Evolutionary conservation across 352 stramenopile species (phyloP).

Genomic region (Phytophthora aleatoria): DNA sequence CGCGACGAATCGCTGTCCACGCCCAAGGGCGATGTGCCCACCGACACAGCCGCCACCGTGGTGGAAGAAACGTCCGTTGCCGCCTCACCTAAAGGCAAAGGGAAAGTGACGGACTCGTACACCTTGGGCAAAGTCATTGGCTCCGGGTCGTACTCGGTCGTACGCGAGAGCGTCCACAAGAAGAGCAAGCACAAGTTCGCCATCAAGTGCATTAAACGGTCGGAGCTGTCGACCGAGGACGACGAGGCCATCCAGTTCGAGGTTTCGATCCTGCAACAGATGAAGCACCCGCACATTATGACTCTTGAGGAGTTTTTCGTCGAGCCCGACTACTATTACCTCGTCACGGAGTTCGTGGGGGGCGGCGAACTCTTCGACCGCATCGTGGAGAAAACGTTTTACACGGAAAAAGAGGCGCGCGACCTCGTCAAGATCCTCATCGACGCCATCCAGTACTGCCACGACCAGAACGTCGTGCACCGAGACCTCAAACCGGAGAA

Average conservation of each 20-base stretch:
- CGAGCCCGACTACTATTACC: constrained; percentile 87
- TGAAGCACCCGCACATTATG: constrained; percentile 92
- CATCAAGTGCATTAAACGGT: constrained; percentile 90
- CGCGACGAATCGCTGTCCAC: constrained; percentile 24
- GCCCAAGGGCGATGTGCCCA: constrained; percentile 28
- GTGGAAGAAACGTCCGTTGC: constrained; percentile 19
- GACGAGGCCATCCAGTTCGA: constrained; percentile 80
- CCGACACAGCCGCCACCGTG: constrained; percentile 14
- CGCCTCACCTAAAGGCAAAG: constrained; percentile 29
- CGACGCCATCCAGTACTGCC: constrained; percentile 85
- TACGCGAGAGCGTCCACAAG: constrained; percentile 85
- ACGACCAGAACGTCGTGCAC: constrained; percentile 87
- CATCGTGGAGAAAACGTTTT: constrained; percentile 89
- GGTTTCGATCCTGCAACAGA: constrained; percentile 82
- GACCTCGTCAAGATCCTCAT: constrained; percentile 85
- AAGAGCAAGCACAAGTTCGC: constrained; percentile 82
- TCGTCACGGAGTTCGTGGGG: constrained; percentile 88
- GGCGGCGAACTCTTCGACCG: constrained; percentile 91
- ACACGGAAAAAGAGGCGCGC: constrained; percentile 86
- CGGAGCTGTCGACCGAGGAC: constrained; percentile 76
- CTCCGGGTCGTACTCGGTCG: constrained; percentile 90
- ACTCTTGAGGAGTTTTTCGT: constrained; percentile 91
- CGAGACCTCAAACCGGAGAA: constrained; percentile 89
- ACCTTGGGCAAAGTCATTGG: constrained; percentile 84
- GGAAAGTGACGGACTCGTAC: constrained; percentile 77